Percentiles rank a stretch among this genome's conserved stretches.
phyloP scores from a whole-genome alignment of 345 rosid genomes.

The Sapria himalayana region DNA sequence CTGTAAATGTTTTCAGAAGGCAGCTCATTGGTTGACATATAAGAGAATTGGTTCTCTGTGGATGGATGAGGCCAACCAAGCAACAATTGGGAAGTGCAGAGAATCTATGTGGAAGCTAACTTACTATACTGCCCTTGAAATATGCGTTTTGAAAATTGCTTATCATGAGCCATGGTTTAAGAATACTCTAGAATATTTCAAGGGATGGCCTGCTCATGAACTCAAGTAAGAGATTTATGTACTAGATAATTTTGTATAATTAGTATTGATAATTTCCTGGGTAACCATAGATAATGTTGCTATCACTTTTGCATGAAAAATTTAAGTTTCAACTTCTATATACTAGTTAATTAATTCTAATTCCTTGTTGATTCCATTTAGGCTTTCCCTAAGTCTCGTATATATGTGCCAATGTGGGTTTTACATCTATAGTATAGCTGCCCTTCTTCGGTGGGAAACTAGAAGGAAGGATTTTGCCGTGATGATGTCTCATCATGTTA shows the following conservation, averaged over 20 bases:
- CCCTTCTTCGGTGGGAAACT: slow-evolving; percentile 83
- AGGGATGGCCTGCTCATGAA: slow-evolving; percentile 86
- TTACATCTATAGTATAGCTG: slow-evolving; percentile 59
- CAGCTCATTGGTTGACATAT: slow-evolving; percentile 1
- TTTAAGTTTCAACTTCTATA: not conserved
- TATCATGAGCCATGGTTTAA: slow-evolving; percentile 57
- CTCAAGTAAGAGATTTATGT: slow-evolving; percentile 35
- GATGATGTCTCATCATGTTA: slow-evolving; percentile 98
- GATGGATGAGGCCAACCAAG: slow-evolving; percentile 25
- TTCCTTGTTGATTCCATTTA: slow-evolving; percentile 24
- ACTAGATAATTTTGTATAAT: not conserved
- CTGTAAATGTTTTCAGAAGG: not conserved
- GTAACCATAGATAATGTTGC: not conserved
- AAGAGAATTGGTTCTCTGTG: slow-evolving; percentile 4
- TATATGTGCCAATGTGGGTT: slow-evolving; percentile 96
- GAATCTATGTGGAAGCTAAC: slow-evolving; percentile 85
- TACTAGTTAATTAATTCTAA: slow-evolving; percentile 3
- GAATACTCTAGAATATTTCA: slow-evolving; percentile 35
- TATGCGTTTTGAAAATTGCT: slow-evolving; percentile 27
- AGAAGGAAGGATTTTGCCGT: slow-evolving; percentile 90
- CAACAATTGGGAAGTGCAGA: slow-evolving; percentile 45
- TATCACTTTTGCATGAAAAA: not conserved
- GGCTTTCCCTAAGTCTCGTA: slow-evolving; percentile 43
- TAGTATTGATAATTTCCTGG: slow-evolving; percentile 1
- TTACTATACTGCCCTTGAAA: slow-evolving; percentile 50